Percentiles rank a stretch among this genome's conserved stretches.
phyloP scores from a whole-genome alignment of 2,329 filamentous ascomycete species.

The Exophiala spinifera region DNA sequence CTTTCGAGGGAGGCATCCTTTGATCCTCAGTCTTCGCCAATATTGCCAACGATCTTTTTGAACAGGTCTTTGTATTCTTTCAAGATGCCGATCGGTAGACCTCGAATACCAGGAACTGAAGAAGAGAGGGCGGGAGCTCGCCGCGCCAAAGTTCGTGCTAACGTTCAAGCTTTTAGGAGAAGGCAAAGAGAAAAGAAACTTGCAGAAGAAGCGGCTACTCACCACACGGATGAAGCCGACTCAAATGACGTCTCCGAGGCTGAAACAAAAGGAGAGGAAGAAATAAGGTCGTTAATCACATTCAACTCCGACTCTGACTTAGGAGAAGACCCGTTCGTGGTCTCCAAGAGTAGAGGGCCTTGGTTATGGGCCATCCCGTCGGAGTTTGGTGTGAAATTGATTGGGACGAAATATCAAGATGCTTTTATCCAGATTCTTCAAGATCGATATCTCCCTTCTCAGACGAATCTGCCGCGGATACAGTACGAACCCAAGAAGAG shows the following conservation, averaged over 20 bases:
- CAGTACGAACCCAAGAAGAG: constrained; percentile 2
- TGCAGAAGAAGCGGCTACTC: constrained; percentile 1
- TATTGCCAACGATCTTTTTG: background rate
- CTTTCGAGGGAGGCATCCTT: background rate
- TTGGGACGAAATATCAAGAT: constrained; percentile 7
- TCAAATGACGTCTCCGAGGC: background rate
- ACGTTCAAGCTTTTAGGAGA: constrained; percentile 23
- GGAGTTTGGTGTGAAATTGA: constrained; percentile 12
- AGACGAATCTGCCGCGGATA: constrained; percentile 3
- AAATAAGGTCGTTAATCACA: background rate
- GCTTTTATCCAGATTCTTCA: constrained; percentile 7
- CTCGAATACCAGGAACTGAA: constrained; percentile 21
- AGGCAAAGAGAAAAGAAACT: constrained; percentile 23
- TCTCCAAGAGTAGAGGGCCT: constrained; percentile 7
- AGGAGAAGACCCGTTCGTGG: background rate
- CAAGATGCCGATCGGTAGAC: constrained; percentile 20
- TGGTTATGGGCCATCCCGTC: constrained; percentile 15
- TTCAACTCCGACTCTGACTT: background rate
- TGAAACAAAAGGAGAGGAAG: background rate
- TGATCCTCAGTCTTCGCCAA: background rate
- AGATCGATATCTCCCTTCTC: constrained; percentile 5
- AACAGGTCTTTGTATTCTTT: background rate
- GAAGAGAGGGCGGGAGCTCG: constrained; percentile 21
- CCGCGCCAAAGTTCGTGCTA: constrained; percentile 21
- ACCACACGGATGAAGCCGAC: background rate